Evolutionary conservation across 164 flowering plant species (phyloP).

Genomic region (Dillenia turbinata): DNA sequence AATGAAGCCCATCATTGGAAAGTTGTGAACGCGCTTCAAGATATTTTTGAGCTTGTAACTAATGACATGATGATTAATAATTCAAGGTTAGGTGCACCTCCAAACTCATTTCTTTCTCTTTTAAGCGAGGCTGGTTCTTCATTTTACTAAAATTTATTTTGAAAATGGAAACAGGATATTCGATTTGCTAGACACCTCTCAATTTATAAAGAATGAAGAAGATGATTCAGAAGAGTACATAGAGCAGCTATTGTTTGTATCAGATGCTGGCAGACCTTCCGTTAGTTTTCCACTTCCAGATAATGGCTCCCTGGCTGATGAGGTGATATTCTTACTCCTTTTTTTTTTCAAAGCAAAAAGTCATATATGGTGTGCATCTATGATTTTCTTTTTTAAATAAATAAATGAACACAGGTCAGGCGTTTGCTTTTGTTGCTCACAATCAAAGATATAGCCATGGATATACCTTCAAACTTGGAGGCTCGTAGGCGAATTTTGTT

Average conservation of each 20-base stretch:
- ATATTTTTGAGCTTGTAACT: slow-evolving; percentile 59
- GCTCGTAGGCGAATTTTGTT: slow-evolving; percentile 89
- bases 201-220: slow-evolving; percentile 17
- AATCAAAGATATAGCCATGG: slow-evolving; percentile 79
- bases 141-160: slow-evolving; percentile 2
- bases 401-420: slow-evolving; percentile 4
- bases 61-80: slow-evolving; percentile 46
- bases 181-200: slow-evolving; percentile 29
- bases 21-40: slow-evolving; percentile 55
- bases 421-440: slow-evolving; percentile 73
- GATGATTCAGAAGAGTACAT: slow-evolving; percentile 17
- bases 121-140: not conserved
- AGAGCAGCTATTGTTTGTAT: slow-evolving; percentile 43
- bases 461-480: slow-evolving; percentile 89
- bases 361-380: too few relatives aligned
- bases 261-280: slow-evolving; percentile 21
- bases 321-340: slow-evolving; percentile 25
- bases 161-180: slow-evolving; percentile 29
- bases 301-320: slow-evolving; percentile 33
- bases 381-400: too few relatives aligned
- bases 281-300: slow-evolving; percentile 60
- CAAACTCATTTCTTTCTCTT: not conserved
- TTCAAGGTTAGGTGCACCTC: slow-evolving; percentile 34
- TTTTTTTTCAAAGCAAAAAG: not conserved
- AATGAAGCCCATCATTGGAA: slow-evolving; percentile 30